Percentiles rank a stretch among this genome's conserved stretches.
phyloP scores from a whole-genome alignment of 345 rosid species.

The Pseudoturritis turrita region DNA sequence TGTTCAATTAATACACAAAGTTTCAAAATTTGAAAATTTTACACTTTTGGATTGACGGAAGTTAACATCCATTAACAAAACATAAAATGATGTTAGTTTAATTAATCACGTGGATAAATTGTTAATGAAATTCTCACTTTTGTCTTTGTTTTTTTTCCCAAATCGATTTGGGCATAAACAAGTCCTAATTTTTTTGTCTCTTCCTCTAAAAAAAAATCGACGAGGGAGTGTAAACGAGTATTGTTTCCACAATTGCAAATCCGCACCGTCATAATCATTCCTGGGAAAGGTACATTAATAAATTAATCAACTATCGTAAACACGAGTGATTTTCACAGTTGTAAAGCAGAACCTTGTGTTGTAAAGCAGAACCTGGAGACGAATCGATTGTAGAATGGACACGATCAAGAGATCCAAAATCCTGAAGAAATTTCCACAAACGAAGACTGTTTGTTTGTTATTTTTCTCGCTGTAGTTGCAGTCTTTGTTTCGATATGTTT shows the following conservation, averaged over 20 bases:
- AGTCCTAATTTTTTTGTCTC: no score
- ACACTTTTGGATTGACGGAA: no score
- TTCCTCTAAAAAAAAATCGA: no score
- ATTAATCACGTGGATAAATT: no score
- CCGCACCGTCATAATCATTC: slow-evolving; percentile 76
- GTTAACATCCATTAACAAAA: no score
- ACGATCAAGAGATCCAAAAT: slow-evolving; percentile 18
- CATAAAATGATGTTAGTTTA: no score
- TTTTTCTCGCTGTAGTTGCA: not conserved
- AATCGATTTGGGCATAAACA: no score
- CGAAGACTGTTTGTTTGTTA: slow-evolving; percentile 2
- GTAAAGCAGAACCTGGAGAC: slow-evolving; percentile 44
- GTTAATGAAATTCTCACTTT: no score
- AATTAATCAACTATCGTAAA: not conserved
- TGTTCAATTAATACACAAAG: no score
- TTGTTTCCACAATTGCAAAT: slow-evolving; percentile 79
- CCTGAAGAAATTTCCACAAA: not conserved
- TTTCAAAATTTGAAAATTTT: no score
- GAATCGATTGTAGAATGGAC: slow-evolving; percentile 33
- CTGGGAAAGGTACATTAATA: slow-evolving; percentile 60
- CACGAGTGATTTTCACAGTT: not conserved
- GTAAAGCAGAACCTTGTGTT: no score
- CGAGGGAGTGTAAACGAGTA: slow-evolving; percentile 79
- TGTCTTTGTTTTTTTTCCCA: no score
- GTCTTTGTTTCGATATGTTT: not conserved